Base-by-base conservation (phyloP, 139 green algal genomes). In the Prasinococcaceae sp. region DNA sequence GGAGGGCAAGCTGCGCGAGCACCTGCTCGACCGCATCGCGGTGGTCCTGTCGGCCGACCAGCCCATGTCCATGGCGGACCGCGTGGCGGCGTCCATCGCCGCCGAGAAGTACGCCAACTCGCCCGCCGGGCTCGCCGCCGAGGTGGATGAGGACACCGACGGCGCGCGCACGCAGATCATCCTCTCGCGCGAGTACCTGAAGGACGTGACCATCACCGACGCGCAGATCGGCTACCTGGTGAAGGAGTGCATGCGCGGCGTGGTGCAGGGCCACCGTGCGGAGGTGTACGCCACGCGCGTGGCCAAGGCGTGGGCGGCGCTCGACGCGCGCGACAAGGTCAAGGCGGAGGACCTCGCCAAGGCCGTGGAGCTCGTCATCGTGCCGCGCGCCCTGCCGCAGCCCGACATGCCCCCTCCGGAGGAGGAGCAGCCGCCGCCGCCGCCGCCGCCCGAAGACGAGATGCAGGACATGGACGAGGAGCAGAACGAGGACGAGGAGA, bases 11-110 rank as follows among this genome's bases (percentile, higher is more conserved):
- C 66, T 98, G 48, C 63, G 90, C 8, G 88, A 98, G 75, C 90
- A 98, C 78, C 76, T 98, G 48, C 74, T 97, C 49, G 90, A 98
- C 77, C 81, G 90, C 65, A 90, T 98, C 36, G 84, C 90, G 28
- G 82, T 98, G 63, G 87, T 73, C 1, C 79, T 98, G 19, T 81
- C 50, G 1, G 85, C 80, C 0, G 88, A 94, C 51, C 79, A 92
- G 55, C 73, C 79, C 19, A 45, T 67, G 9, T 73, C 60, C 19
- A 81, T 86, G 30, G 71, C 84, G 19, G 79, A 92, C 41, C 76
- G 86, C 22, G 83, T 94, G 3, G 47, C 53, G 10, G 86, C 83
- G n/a, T 85, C 93, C 22, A n/a, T 49, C 43, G 26, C 46, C 25
- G 54, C 54, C 16, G 53, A 44, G 30, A 30, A 45, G 30, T 62